Evolutionary conservation across 345 rosid genomes (phyloP), one percentile per base, ranked within the genome.

Genomic region (Trapa incisa): DNA sequence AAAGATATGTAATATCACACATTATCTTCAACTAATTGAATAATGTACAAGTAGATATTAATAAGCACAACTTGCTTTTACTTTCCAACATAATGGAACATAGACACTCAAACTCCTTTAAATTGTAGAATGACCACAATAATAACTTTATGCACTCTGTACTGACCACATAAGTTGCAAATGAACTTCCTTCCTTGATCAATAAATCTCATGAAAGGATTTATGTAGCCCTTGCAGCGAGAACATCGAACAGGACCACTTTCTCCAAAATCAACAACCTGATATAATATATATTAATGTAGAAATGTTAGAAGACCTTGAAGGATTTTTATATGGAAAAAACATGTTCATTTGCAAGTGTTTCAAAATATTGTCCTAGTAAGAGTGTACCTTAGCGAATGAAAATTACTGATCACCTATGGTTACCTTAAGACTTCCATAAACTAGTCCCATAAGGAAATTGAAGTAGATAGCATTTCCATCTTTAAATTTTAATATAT

Each of bases 211-310:
- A 88, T 85, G 72, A 89, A 83, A 81, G 97, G 98, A 77, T 92
- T 92, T 78, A 88, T 83, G 79, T 92, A 92, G 35, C 90, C 98
- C 80, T 92, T 92, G 82, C 97, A 92, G 68, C 89, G 89, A 73
- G 96, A 85, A 84, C 97, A 92, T 72, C 97, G 85, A 33, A 92
- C 87, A 47, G 96, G 98, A 65, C 97, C 97, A 71, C 80, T 70
- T 74, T 92, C 97, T 64, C 98, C 98, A 69, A 92, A 92, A 79
- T 92, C 98, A 70, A 89, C 97, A 71, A 86, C 81, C 97, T 92
- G 69, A 64, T 72, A 45, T 70, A 67, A 39, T 74, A 69, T 77
- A 58, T n/a, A 2, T 15, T 65, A 2, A 16, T 43, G 53, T 65
- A 33, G 63, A 58, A 33, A 58, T 15, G 43, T 1, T 41, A 3